These are phyloP conservation scores for Ophiorrhiza pumila DNA, from an alignment of 257 asterid genomes.

Conservation along the genomic window DNA sequence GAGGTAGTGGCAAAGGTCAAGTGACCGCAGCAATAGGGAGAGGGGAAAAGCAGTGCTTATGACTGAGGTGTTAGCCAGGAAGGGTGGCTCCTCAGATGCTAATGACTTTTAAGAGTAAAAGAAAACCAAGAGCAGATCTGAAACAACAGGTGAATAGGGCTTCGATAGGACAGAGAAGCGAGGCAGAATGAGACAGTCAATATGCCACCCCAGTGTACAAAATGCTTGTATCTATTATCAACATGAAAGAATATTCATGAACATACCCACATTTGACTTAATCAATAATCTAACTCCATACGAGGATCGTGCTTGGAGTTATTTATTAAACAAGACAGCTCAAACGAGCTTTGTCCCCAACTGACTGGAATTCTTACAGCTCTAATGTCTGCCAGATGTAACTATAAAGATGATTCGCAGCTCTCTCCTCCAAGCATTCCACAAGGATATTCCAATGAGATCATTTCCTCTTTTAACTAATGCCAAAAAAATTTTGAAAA, in stretches of 20 bases:
- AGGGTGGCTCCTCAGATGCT: neutral
- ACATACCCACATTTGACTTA: neutral
- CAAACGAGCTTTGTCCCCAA: neutral
- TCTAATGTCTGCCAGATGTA: neutral
- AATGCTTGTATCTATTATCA: no score
- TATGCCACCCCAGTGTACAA: neutral
- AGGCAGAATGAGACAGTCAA: conserved; percentile 1
- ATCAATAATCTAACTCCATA: neutral
- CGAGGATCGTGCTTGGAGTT: neutral
- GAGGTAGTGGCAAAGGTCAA: neutral
- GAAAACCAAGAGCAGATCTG: neutral
- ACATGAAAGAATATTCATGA: neutral
- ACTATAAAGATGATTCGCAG: neutral
- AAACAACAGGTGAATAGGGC: neutral
- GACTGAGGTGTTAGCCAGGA: neutral
- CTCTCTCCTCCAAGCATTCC: neutral
- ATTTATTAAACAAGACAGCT: neutral
- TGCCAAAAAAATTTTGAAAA: neutral
- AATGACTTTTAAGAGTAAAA: neutral
- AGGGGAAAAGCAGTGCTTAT: neutral
- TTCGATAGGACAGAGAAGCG: no score
- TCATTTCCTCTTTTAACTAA: neutral
- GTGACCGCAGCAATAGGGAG: neutral
- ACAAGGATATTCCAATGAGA: neutral
- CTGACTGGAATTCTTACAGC: neutral